Percentiles rank a stretch among this genome's conserved stretches.
These are phyloP conservation scores for Colletotrichum orchidophilum DNA, from an alignment of 2,329 filamentous ascomycete genomes.

Conservation along the genomic window DNA sequence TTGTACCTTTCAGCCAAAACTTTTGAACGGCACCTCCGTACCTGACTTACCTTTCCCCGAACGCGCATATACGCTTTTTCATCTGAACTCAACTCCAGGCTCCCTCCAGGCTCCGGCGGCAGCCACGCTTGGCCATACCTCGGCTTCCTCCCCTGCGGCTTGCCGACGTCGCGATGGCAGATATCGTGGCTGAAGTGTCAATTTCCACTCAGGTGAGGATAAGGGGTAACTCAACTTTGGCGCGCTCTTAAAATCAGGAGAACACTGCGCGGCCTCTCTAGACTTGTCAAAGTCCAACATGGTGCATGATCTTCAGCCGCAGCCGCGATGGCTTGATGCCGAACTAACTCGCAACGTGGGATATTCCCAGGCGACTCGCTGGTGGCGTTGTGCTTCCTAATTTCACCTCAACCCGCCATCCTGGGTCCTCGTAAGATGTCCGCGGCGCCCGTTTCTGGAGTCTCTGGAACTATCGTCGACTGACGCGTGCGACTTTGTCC, in stretches of 20 bases:
- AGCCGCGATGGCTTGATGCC: not conserved
- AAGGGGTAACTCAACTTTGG: not conserved
- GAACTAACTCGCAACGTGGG: not conserved
- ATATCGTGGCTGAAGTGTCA: slow-evolving; percentile 7
- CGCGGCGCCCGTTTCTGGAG: not conserved
- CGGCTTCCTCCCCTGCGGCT: not conserved
- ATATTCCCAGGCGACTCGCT: slow-evolving; percentile 12
- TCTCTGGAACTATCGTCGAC: not conserved
- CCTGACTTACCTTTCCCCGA: no score
- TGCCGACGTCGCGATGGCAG: not conserved
- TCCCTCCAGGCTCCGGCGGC: not conserved
- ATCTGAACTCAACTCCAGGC: no score
- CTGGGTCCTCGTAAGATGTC: not conserved
- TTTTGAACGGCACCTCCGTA: no score
- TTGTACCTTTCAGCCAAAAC: no score
- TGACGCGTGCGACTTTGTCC: not conserved
- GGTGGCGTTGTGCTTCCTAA: slow-evolving; percentile 16
- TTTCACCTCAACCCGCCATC: slow-evolving; percentile 7
- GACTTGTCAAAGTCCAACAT: not conserved
- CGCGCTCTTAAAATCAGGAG: not conserved
- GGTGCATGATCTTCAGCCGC: not conserved
- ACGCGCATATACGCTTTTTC: slow-evolving; percentile 23
- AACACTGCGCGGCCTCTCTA: not conserved
- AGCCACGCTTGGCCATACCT: not conserved
- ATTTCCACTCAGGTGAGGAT: slow-evolving; percentile 17